Conservation (phyloP, 2,329 filamentous ascomycete species). For the Xylaria sp. region DNA sequence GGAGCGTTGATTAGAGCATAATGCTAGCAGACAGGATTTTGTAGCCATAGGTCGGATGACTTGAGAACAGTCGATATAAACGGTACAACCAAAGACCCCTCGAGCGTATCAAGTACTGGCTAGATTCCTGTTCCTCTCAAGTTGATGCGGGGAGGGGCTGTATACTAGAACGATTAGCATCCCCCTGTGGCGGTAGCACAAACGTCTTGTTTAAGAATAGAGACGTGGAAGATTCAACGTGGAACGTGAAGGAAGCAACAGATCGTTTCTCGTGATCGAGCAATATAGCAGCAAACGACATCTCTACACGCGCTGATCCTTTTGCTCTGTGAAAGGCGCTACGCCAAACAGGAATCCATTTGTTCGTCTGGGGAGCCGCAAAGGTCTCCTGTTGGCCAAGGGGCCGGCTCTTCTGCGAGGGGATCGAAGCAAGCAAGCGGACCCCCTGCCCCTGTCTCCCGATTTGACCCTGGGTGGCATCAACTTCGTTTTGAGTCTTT, state of each 20-base stretch:
- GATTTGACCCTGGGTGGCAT: constrained; percentile 42
- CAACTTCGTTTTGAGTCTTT: constrained; percentile 44
- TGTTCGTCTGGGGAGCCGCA: neutral
- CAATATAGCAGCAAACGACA: constrained; percentile 6
- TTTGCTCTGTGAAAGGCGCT: neutral
- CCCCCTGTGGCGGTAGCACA: constrained; percentile 33
- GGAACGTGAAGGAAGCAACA: constrained; percentile 32
- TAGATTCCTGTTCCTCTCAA: constrained; percentile 15
- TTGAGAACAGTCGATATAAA: constrained; percentile 8
- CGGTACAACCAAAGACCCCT: constrained; percentile 12
- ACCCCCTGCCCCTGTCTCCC: constrained; percentile 40
- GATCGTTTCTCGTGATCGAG: neutral
- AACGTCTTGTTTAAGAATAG: constrained; percentile 27
- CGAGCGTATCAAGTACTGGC: constrained; percentile 12
- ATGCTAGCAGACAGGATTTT: constrained; percentile 12
- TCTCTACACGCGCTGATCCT: neutral
- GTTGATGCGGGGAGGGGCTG: constrained; percentile 26
- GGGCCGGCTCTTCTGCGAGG: constrained; percentile 8
- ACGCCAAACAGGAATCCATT: neutral
- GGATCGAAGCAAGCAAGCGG: constrained; percentile 35
- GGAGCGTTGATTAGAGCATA: constrained; percentile 20
- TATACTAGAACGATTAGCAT: constrained; percentile 28
- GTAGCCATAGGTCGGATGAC: constrained; percentile 30
- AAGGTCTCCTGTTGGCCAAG: constrained; percentile 13
- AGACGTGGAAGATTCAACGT: constrained; percentile 19